Evolutionary conservation across 2,329 filamentous ascomycete genomes (phyloP).

Genomic region (Pestalotiopsis sp.): DNA sequence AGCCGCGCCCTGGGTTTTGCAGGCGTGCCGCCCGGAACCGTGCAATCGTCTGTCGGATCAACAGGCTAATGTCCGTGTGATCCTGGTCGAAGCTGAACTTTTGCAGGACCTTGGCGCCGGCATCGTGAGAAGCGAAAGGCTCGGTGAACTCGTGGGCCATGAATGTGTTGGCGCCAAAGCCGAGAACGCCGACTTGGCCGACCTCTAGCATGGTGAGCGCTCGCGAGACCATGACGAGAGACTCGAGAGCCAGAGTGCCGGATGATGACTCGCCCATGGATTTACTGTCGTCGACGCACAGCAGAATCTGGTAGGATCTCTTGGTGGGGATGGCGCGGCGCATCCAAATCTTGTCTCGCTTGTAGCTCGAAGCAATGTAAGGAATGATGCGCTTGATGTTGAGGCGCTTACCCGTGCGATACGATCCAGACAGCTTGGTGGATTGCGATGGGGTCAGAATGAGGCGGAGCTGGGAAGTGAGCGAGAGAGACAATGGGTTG

Average conservation of each 20-base stretch:
- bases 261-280: slow-evolving; percentile 84
- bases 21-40: slow-evolving; percentile 77
- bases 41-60: slow-evolving; percentile 76
- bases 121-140: slow-evolving; percentile 74
- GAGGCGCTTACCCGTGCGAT: slow-evolving; percentile 94
- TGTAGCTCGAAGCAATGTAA: slow-evolving; percentile 97
- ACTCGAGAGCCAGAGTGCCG: slow-evolving; percentile 84
- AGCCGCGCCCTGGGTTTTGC: slow-evolving; percentile 49
- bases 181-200: slow-evolving; percentile 87
- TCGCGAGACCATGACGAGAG: slow-evolving; percentile 85
- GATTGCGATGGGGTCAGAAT: slow-evolving; percentile 93
- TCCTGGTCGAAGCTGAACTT: slow-evolving; percentile 84
- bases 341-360: slow-evolving; percentile 99
- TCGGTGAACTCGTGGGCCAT: slow-evolving; percentile 83
- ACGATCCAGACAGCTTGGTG: slow-evolving; percentile 94
- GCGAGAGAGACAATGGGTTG: slow-evolving; percentile 79
- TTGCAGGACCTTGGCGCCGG: slow-evolving; percentile 81
- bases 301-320: slow-evolving; percentile 93
- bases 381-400: slow-evolving; percentile 99
- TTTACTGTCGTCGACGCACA: slow-evolving; percentile 94
- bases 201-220: slow-evolving; percentile 90
- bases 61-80: slow-evolving; percentile 78
- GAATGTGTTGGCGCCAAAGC: slow-evolving; percentile 82
- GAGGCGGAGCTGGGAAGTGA: slow-evolving; percentile 92
- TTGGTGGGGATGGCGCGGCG: slow-evolving; percentile 88